Evolutionary conservation across 352 stramenopile genomes (phyloP).

Genomic region (Peronospora farinosa): DNA sequence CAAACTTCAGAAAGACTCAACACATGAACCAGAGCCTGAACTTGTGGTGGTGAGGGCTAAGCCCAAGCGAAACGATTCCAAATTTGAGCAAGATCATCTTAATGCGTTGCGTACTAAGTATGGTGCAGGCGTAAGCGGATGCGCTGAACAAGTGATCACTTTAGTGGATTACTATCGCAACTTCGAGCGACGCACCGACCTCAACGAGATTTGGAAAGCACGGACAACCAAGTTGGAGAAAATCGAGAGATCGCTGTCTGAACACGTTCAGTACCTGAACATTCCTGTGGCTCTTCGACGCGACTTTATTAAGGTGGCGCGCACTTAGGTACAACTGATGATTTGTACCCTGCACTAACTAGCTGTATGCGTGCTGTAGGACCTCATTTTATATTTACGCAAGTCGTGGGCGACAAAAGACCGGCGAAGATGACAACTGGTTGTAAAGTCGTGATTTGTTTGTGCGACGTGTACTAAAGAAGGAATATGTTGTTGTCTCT

Average conservation of each 20-base stretch:
- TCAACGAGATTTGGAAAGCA: conserved; percentile 65
- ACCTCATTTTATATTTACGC: conserved; percentile 46
- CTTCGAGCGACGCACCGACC: conserved; percentile 65
- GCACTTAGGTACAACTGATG: not conserved
- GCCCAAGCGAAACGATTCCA: conserved; percentile 1
- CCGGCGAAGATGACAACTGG: conserved; percentile 4
- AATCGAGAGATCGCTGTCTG: conserved; percentile 58
- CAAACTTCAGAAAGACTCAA: not conserved
- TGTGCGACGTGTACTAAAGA: conserved; percentile 6
- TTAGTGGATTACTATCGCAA: conserved; percentile 80
- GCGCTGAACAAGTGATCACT: conserved; percentile 69
- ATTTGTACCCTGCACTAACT: not conserved
- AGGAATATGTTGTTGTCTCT: conserved; percentile 2
- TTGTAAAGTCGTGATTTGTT: conserved; percentile 20
- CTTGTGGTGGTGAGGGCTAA: not conserved
- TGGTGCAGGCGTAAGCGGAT: conserved; percentile 44
- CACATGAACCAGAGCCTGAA: conserved; percentile 2
- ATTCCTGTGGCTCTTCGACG: conserved; percentile 40
- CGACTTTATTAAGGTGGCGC: conserved; percentile 53
- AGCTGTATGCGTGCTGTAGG: conserved; percentile 19
- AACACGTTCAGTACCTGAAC: conserved; percentile 67
- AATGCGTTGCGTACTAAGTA: conserved; percentile 57
- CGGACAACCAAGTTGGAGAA: conserved; percentile 67
- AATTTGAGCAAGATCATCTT: conserved; percentile 14
- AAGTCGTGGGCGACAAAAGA: conserved; percentile 31